A percentile compares a stretch with the other conserved stretches of the same genome.
Conservation (phyloP, 345 rosid genomes). For the Boechera retrofracta region DNA sequence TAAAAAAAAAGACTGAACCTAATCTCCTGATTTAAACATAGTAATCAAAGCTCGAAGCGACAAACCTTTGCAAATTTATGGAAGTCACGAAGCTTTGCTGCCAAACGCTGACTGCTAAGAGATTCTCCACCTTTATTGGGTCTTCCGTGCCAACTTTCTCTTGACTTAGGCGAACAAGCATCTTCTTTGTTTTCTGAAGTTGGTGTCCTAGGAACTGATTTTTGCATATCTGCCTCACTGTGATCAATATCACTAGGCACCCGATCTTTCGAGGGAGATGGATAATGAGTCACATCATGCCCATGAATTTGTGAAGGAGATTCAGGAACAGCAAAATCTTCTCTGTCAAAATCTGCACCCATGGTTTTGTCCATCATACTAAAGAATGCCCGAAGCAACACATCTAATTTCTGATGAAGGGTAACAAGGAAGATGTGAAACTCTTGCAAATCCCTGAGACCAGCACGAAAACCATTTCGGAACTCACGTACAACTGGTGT, state of each 20-base stretch:
- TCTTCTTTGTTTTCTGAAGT: slow-evolving; percentile 80
- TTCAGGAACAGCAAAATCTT: slow-evolving; percentile 66
- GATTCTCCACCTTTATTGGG: slow-evolving; percentile 69
- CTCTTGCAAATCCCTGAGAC: slow-evolving; percentile 90
- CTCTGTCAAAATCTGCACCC: slow-evolving; percentile 75
- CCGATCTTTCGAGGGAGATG: slow-evolving; percentile 67
- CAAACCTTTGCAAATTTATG: slow-evolving; percentile 95
- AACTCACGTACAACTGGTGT: slow-evolving; percentile 66
- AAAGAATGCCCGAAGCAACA: slow-evolving; percentile 69
- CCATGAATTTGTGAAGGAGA: slow-evolving; percentile 58
- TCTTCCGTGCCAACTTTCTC: slow-evolving; percentile 84
- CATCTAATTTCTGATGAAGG: slow-evolving; percentile 88
- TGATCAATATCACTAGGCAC: slow-evolving; percentile 58
- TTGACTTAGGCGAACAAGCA: slow-evolving; percentile 66
- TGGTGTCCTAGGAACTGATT: slow-evolving; percentile 58
- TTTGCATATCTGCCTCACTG: slow-evolving; percentile 71
- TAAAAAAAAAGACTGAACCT: neutral
- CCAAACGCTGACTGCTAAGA: slow-evolving; percentile 74
- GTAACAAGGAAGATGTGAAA: slow-evolving; percentile 93
- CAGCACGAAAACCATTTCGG: slow-evolving; percentile 85
- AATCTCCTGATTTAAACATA: neutral
- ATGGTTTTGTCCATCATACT: slow-evolving; percentile 66
- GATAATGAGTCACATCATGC: slow-evolving; percentile 50
- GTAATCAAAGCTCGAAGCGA: slow-evolving; percentile 21
- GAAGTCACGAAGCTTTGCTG: slow-evolving; percentile 92